Evolutionary conservation across 176 grass and related monocot genomes (phyloP), one percentile per base, ranked within the genome.

Genomic region (Carex myosuroides): DNA sequence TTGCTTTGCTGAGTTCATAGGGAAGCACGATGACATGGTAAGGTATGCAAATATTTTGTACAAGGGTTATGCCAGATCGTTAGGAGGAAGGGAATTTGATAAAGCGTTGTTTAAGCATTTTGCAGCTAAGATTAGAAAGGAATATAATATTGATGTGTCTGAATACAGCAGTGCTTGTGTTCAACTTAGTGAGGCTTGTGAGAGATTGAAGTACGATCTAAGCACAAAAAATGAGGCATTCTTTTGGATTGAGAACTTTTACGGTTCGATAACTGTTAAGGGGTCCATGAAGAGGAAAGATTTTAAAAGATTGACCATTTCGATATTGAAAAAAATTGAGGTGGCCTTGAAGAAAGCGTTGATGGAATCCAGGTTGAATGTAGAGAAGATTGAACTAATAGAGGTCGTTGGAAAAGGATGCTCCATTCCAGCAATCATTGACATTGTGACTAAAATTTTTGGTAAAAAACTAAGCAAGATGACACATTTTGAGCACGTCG

Each of bases 21-120:
- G 37, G 37, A 39, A 39, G 37, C 37, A 39, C 37, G 37, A 39
- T 39, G 37, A 39, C 37, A 39, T 39, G 37, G 5, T 39, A 39
- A 39, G 37, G 37, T 39, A 39, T 39, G 5, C 37, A 1, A 39
- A 39, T 81, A 88, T 97, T 35, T 50, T 94, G 14, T 92, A 87
- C 0, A 89, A 94, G 66, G 44, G 89, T 16, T 94, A 92, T 90
- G 94, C 88, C 75, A 52, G 60, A 0, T 97, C 88, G 17, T 88
- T 97, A 35, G 94, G 94, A 0, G 94, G 94, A 48, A 92, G 91
- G 52, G 92, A 94, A 50, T 97, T 94, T 61, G 94, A 93, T 86
- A 91, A 91, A 35, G 32, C 8, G 12, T 35, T 68, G 32, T 68
- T 68, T 4, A 68, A 68, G 14, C 14, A 68, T 68, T 94, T 97